A percentile compares a stretch with the other conserved stretches of the same genome.
Conservation (phyloP, 495 filamentous ascomycete species). For the Penicillium odoratum region DNA sequence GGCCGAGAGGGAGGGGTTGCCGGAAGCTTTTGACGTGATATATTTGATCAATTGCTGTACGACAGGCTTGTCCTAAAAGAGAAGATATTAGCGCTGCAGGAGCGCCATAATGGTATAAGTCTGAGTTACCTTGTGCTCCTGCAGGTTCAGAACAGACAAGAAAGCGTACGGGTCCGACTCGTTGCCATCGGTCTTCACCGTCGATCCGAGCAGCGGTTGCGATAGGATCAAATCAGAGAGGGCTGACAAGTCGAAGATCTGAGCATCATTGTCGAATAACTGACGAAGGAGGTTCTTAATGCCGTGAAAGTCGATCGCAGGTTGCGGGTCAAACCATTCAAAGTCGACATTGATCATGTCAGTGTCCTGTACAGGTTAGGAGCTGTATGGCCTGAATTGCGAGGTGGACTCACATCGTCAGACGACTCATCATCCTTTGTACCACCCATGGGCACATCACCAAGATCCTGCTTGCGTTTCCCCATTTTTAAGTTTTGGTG, state of each 20-base stretch:
- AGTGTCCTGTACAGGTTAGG: conserved; percentile 59
- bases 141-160: conserved; percentile 81
- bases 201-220: conserved; percentile 86
- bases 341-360: conserved; percentile 96
- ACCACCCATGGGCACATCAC: conserved; percentile 47
- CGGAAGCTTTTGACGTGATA: conserved; percentile 58
- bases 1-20: conserved; percentile 52
- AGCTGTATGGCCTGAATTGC: background rate
- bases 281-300: conserved; percentile 88
- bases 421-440: conserved; percentile 39
- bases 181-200: conserved; percentile 92
- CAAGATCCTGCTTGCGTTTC: conserved; percentile 52
- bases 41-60: conserved; percentile 71
- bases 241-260: conserved; percentile 81
- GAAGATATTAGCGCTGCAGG: conserved; percentile 8
- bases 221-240: conserved; percentile 85
- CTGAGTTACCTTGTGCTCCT: conserved; percentile 63
- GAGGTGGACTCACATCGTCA: conserved; percentile 38
- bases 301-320: conserved; percentile 90
- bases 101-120: background rate
- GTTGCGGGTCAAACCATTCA: conserved; percentile 95
- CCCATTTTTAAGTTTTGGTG: conserved; percentile 39
- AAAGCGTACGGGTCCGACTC: conserved; percentile 95
- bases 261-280: conserved; percentile 85
- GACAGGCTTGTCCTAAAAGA: conserved; percentile 61